Evolutionary conservation across 108 stramenopile genomes (phyloP).

Genomic region (Fragilaria radians): DNA sequence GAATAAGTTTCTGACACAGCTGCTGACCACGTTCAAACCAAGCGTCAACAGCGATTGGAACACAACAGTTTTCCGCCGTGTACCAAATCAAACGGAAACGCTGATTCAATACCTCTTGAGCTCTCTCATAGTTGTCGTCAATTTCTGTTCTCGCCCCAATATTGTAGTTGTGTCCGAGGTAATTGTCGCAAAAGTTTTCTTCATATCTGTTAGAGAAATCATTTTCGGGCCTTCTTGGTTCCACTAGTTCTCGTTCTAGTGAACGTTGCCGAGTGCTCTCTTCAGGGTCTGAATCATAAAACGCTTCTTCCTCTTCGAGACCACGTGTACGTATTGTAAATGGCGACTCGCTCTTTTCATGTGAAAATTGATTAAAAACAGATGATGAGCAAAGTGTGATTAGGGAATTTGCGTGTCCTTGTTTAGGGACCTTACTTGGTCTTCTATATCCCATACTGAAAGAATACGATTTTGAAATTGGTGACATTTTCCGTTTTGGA

Average conservation of each 20-base stretch:
- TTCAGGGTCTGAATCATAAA: slow-evolving; percentile 49
- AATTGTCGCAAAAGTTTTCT: slow-evolving; percentile 3
- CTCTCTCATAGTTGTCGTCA: neutral
- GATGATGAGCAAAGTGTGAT: slow-evolving; percentile 12
- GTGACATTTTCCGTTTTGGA: slow-evolving; percentile 2
- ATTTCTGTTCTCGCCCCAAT: neutral
- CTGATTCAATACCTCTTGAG: slow-evolving; percentile 31
- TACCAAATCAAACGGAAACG: slow-evolving; percentile 25
- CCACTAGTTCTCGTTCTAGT: neutral
- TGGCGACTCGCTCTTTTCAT: neutral
- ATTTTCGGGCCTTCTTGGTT: neutral
- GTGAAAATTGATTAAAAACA: too few species aligned
- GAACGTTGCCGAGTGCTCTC: slow-evolving; percentile 15
- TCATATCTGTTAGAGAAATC: neutral
- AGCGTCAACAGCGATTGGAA: slow-evolving; percentile 26
- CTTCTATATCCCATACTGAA: too few species aligned
- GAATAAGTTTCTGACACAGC: slow-evolving; percentile 17
- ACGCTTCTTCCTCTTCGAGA: slow-evolving; percentile 13
- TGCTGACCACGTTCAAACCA: slow-evolving; percentile 48
- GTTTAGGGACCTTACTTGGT: too few species aligned
- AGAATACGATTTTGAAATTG: slow-evolving; percentile 15
- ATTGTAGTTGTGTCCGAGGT: slow-evolving; percentile 2
- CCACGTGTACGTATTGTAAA: neutral
- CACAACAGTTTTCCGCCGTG: neutral
- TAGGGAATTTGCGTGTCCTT: slow-evolving; percentile 18